Evolutionary conservation across 345 rosid species (phyloP).

Genomic region (Hypericum perforatum): DNA sequence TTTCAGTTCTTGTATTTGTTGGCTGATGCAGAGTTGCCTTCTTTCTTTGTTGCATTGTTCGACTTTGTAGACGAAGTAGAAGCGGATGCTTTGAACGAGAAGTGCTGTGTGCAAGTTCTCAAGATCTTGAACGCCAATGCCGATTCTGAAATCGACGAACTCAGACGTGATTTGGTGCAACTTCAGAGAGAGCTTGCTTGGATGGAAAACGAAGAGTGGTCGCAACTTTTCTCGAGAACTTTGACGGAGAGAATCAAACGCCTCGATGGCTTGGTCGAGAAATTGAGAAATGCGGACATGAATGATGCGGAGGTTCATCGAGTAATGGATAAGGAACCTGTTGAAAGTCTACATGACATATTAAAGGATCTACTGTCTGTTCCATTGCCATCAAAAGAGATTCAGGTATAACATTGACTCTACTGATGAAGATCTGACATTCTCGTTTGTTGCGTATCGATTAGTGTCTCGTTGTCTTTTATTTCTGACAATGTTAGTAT

Average conservation of each 20-base stretch:
- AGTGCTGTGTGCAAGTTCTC: slow-evolving; percentile 41
- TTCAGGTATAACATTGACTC: slow-evolving; percentile 27
- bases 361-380: slow-evolving; percentile 26
- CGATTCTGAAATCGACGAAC: slow-evolving; percentile 41
- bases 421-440: background rate
- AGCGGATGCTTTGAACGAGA: slow-evolving; percentile 48
- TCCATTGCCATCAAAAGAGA: slow-evolving; percentile 15
- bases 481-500: no score
- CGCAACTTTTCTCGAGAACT: slow-evolving; percentile 31
- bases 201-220: slow-evolving; percentile 42
- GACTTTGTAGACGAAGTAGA: slow-evolving; percentile 42
- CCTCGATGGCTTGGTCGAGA: slow-evolving; percentile 26
- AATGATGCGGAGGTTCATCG: slow-evolving; percentile 24
- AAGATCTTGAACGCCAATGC: slow-evolving; percentile 40
- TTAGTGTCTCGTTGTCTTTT: no score
- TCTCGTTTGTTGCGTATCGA: no score
- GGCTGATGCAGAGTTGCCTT: background rate
- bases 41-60: background rate
- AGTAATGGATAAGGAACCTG: slow-evolving; percentile 31
- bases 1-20: background rate
- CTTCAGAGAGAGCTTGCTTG: slow-evolving; percentile 41
- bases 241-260: slow-evolving; percentile 33
- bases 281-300: slow-evolving; percentile 26
- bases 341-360: slow-evolving; percentile 29
- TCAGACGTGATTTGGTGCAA: slow-evolving; percentile 32